Base-by-base conservation (phyloP, 139 green algal species). In the Coccomyxa sp. region DNA sequence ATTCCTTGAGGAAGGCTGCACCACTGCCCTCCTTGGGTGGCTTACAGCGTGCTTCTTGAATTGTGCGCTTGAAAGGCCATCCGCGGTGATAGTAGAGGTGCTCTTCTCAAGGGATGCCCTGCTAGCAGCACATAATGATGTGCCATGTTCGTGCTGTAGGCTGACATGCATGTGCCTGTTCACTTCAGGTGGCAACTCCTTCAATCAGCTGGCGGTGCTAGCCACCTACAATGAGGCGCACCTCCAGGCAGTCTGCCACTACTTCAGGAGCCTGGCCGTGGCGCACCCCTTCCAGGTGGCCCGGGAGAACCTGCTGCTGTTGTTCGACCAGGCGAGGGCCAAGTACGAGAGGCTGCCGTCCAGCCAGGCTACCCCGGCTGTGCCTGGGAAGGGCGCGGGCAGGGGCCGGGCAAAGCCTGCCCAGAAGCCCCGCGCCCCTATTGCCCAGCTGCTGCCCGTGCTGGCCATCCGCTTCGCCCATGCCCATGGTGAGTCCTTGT, bases 201-300 rank as follows among this genome's bases (percentile, higher is more conserved):
- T 88, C 87, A 97, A 97, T 83, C 92, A 97, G 84, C 86, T 96
- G 68, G 93, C 89, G 3, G 92, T 96, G 4, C 89, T 97, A 76
- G 75, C 88, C 4, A 88, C 89, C n/a, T 84, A 90, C 18, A 75
- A 58, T 0, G 76, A 74, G 6, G 85, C 94, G 39, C 82, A 92
- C 78, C 86, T 95, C 68, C 78, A 72, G 7, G 89, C 90, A 12
- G 86, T 92, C 14, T 91, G 86, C 64, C 88, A 84, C 70, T 93
- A 93, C 82, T 86, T 87, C 44, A 82, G 89, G 69, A 80, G 79
- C 55, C 85, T 94, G 75, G 84, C 81, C 9, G 88, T 88, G 10
- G 41, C 84, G 8, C 24, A 58, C 27, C 90, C 91, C 0, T 95
- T 95, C 58, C 38, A 41, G 0, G 90, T 90, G 12, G 90, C 91